Evolutionary conservation across 2,329 filamentous ascomycete species (phyloP), one percentile per base, ranked within the genome.

Genomic region (Penicillium sp.): DNA sequence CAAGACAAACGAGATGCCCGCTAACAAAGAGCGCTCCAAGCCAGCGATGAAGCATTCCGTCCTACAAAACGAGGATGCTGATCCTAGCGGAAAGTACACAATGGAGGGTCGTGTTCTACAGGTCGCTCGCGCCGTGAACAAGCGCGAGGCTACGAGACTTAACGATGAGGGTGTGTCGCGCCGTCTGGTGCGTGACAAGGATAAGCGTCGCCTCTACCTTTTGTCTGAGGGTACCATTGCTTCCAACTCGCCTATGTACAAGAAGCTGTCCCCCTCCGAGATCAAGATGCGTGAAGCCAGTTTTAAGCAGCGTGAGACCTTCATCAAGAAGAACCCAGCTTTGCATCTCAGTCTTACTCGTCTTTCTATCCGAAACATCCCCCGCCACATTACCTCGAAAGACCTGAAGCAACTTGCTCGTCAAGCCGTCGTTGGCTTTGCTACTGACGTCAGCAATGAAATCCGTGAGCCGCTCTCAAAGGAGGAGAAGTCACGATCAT

Each of bases 361-460:
- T 71, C 86, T 99, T 35, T 94, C 94, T 1, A 82, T 99, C 59
- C 91, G 95, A 69, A 99, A 99, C 75, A 85, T 99, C 5, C 95
- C 95, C 2, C 88, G 91, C 65, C 88, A 89, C 73, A 84, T 97
- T 66, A 89, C 86, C 26, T 91, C 91, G 26, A 98, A 96, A 78
- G 91, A 92, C 58, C 84, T 99, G 55, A 99, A 99, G 77, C 89
- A 91, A 45, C 85, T 99, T 50, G 95, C 95, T 12, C 88, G 95
- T 67, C 87, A 95, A 76, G 95, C 92, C n/a, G 87, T 97, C 13
- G 95, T 98, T 53, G 93, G 92, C 0, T 99, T 99, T 72, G 93
- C 95, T 44, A 90, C 85, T 64, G 95, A 99, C 71, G 92, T 94
- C 67, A 96, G 93, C 75, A 84, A 84, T 30, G 92, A 91, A 15